phyloP scores from a whole-genome alignment of 2,329 filamentous ascomycete genomes.

The Pestalotiopsis fici region DNA sequence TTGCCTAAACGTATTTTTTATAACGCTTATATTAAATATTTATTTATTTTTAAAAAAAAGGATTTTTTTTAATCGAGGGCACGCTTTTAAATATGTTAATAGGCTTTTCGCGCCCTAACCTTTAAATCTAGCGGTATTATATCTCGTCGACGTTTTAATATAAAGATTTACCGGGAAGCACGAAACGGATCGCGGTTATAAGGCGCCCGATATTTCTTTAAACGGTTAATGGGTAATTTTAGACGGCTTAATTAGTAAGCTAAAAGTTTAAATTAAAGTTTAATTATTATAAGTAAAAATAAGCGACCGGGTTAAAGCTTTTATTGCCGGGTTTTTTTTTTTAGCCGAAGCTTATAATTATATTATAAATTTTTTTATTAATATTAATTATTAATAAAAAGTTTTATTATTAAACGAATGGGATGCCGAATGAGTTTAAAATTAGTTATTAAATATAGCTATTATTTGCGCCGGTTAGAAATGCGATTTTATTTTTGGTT shows the following conservation, averaged over 20 bases:
- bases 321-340: background rate
- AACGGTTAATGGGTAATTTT: background rate
- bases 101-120: background rate
- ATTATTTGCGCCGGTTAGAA: background rate
- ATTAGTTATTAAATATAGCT: background rate
- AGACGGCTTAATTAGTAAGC: background rate
- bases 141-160: background rate
- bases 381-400: background rate
- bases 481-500: background rate
- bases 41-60: background rate
- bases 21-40: background rate
- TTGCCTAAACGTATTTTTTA: background rate
- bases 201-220: background rate
- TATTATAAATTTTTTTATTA: background rate
- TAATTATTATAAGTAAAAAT: background rate
- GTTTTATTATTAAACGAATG: background rate
- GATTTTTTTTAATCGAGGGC: background rate
- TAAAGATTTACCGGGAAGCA: background rate
- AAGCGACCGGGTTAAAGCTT: background rate
- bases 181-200: background rate
- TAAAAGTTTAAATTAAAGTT: background rate
- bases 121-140: background rate
- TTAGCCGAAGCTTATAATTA: background rate
- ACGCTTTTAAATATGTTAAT: background rate
- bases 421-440: background rate